A percentile compares a stretch with the other conserved stretches of the same genome.
Conservation (phyloP, 129 eudicot genomes). For the Chrysanthemum lavandulifolium region DNA sequence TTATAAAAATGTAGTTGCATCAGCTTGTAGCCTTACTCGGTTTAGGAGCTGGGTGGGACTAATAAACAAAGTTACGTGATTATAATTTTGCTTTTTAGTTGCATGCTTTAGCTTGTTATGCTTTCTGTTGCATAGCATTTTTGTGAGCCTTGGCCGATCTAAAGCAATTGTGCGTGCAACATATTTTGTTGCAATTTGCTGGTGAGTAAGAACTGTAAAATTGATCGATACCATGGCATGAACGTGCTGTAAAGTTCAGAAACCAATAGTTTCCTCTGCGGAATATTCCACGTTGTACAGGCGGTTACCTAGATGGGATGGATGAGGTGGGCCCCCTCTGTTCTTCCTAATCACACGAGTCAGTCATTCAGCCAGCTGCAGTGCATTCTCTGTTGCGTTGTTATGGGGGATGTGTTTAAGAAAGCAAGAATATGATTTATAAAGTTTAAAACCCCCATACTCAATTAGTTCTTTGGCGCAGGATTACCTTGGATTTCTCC, state of each 20-base stretch:
- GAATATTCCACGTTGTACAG: conserved; percentile 13
- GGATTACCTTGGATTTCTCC: conserved; percentile 47
- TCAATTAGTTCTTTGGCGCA: conserved; percentile 93
- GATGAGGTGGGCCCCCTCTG: conserved; percentile 13
- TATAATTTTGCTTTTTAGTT: conserved; percentile 12
- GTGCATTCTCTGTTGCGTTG: conserved; percentile 37
- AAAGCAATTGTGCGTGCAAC: conserved; percentile 12
- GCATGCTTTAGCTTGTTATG: not conserved
- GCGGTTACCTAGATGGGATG: conserved; percentile 21
- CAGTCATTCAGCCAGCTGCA: conserved; percentile 26
- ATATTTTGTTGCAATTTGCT: conserved; percentile 6
- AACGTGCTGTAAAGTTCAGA: not conserved
- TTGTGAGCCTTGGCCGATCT: not conserved
- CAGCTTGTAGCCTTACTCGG: not conserved
- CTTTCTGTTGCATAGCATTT: too few species aligned
- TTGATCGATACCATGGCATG: conserved; percentile 25
- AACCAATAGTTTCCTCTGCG: conserved; percentile 13
- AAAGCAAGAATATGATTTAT: conserved; percentile 39
- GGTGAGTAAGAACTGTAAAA: conserved; percentile 34
- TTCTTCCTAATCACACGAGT: conserved; percentile 21
- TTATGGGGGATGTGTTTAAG: conserved; percentile 61
- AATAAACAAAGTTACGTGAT: conserved; percentile 8
- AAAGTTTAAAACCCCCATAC: conserved; percentile 61
- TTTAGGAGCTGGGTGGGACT: conserved; percentile 20
- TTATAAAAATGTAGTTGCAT: not conserved